Percentiles rank a stretch among this genome's conserved stretches.
Evolutionary conservation across 208 protist genomes (phyloP).

Genomic region (Acanthamoeba healyi): DNA sequence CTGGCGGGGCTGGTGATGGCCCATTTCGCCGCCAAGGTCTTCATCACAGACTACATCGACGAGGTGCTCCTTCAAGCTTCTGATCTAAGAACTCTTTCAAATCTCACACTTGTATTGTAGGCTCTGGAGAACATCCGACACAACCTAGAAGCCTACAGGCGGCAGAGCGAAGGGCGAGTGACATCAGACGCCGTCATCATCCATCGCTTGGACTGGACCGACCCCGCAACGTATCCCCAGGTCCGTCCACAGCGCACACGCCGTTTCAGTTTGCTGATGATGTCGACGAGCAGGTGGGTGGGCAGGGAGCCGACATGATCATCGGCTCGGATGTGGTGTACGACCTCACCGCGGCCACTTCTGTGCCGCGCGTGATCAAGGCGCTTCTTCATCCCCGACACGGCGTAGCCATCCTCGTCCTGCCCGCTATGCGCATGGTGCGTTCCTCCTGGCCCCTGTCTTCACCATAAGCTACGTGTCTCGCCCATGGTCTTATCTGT

Average conservation of each 20-base stretch:
- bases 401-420: not conserved
- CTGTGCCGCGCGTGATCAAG: not conserved
- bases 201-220: constrained; percentile 36
- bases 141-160: not conserved
- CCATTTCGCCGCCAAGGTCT: not conserved
- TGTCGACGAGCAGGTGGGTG: not conserved
- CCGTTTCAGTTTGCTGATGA: not conserved
- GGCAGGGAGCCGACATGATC: not conserved
- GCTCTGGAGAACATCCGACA: constrained; percentile 1
- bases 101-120: not conserved
- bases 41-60: constrained; percentile 22
- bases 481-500: not conserved
- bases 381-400: not conserved
- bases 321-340: constrained; percentile 51
- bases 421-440: constrained; percentile 34
- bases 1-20: constrained; percentile 56
- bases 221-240: not conserved
- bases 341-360: not conserved
- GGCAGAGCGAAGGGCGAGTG: not conserved
- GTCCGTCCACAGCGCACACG: not conserved
- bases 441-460: not conserved
- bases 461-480: not conserved
- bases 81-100: not conserved
- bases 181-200: not conserved
- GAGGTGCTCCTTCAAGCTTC: not conserved